Conservation (phyloP, 177 flowering plant species). For the Telopea speciosissima region DNA sequence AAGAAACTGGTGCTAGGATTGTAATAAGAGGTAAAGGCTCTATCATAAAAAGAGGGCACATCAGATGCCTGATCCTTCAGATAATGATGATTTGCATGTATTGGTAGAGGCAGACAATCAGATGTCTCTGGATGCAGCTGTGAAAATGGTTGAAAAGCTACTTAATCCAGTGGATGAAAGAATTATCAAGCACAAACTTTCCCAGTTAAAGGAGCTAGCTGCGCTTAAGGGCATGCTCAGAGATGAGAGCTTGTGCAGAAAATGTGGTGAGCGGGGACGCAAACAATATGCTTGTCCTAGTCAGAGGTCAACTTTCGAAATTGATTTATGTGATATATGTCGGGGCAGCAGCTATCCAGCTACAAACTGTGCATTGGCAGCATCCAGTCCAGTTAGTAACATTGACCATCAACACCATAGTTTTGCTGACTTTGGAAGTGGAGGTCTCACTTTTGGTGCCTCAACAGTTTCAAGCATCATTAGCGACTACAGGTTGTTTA, state of each 20-base stretch:
- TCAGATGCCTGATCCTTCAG: not conserved
- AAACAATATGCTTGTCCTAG: not conserved
- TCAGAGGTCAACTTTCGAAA: not conserved
- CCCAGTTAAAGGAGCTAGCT: not conserved
- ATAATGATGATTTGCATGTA: not conserved
- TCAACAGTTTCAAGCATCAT: constrained; percentile 6
- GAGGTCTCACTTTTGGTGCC: not conserved
- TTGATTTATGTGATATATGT: not conserved
- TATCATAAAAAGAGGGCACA: not conserved
- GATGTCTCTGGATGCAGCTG: not conserved
- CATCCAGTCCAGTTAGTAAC: not conserved
- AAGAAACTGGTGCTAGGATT: constrained; percentile 42
- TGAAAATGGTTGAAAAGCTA: not conserved
- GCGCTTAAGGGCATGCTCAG: not conserved
- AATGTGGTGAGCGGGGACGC: not conserved
- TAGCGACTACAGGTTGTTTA: not conserved
- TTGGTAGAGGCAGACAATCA: not conserved
- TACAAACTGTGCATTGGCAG: not conserved
- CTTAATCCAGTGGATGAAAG: not conserved
- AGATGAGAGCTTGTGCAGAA: not conserved
- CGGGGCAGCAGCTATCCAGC: not conserved
- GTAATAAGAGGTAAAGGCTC: constrained; percentile 35
- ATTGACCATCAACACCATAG: not conserved
- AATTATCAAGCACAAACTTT: not conserved
- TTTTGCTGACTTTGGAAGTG: not conserved